Percentiles rank a stretch among this genome's conserved stretches.
phyloP scores from a whole-genome alignment of 257 asterid species.

The Nicotiana obtusifolia region DNA sequence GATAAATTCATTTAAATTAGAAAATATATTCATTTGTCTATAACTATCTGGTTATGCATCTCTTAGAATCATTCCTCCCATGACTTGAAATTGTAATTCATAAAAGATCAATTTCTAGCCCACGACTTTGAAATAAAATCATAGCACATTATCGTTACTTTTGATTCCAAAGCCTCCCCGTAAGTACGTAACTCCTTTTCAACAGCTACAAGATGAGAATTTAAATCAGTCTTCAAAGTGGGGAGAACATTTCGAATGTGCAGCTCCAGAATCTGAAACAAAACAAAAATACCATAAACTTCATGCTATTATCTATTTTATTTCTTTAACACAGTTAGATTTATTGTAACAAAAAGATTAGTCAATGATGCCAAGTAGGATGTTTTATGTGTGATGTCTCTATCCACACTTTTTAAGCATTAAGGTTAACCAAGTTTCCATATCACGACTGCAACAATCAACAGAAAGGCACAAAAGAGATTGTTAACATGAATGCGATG shows the following conservation, averaged over 20 bases:
- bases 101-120: background rate
- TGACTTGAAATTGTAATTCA: background rate
- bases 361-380: background rate
- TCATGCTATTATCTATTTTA: background rate
- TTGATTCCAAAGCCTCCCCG: conserved; percentile 88
- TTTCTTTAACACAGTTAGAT: background rate
- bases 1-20: background rate
- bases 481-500: background rate
- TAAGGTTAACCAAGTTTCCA: background rate
- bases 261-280: conserved; percentile 59
- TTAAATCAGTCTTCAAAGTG: conserved; percentile 75
- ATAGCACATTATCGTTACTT: conserved; percentile 35
- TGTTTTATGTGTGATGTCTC: background rate
- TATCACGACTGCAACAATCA: background rate
- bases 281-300: background rate
- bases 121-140: background rate
- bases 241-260: conserved; percentile 89
- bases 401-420: background rate
- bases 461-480: background rate
- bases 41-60: background rate
- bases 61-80: background rate
- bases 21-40: background rate
- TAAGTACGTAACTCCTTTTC: conserved; percentile 89
- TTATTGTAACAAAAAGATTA: background rate
- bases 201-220: conserved; percentile 62